Base-by-base conservation (phyloP, 208 protist species). In the Perkinsela sp. region DNA sequence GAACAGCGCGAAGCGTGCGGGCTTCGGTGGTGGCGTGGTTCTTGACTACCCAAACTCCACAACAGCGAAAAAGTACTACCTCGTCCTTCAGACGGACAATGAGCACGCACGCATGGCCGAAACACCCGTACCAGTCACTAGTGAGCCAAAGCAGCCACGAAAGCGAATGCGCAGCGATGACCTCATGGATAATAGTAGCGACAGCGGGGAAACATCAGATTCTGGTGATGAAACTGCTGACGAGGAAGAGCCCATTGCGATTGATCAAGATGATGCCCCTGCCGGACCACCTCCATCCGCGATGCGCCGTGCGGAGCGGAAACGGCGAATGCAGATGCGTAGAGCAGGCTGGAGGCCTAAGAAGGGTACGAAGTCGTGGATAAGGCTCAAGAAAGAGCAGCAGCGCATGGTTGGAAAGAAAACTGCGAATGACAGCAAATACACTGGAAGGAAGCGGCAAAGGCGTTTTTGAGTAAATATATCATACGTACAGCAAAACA, bases 21-120 rank as follows among this genome's bases (percentile, higher is more conserved):
- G 96, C 69, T 99, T 99, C 71, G 80, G 77, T 32, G 96, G 96
- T 66, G 96, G 96, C 71, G 74, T 98, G 0, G 90, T 98, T 1
- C 80, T 98, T 67, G 94, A 98, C 76, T 98, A 89, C 78, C 96
- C 96, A 28, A 88, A 98, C 78, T 94, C 83, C 69, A 94, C 88
- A 15, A 88, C 87, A 28, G 95, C 94, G 30, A 97, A 97, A 72
- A 99, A 99, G 80, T 92, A 92, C 69, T 95, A 91, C 73, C 72
- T 94, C 6, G 86, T 91, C 6, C 77, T 94, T 31, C 88, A 92
- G 76, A 85, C 88, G 0, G 91, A 88, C 1, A 80, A 89, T 67
- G 79, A 85, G 32, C 69, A 70, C 6, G 67, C 68, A 73, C 78
- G 31, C 82, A 80, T 2, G 81, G 80, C 28, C 89, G 85, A 69